Evolutionary conservation across 2,329 filamentous ascomycete species (phyloP).

Genomic region (Xylariaceae sp.): DNA sequence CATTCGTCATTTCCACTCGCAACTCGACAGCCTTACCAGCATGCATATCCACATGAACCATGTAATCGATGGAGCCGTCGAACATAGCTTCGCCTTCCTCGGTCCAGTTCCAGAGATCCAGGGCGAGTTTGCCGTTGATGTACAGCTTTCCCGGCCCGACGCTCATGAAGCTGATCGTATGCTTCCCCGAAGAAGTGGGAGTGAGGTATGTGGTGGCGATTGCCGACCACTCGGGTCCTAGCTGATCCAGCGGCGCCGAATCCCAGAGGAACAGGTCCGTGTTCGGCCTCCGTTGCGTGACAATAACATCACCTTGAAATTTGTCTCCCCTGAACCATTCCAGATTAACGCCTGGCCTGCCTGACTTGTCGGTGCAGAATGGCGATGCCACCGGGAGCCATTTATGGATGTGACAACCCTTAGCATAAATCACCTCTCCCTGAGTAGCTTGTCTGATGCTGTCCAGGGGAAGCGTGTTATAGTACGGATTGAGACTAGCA

Average conservation of each 20-base stretch:
- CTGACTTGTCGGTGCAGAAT: conserved; percentile 53
- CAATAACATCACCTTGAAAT: conserved; percentile 54
- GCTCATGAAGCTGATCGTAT: conserved; percentile 64
- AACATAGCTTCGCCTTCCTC: conserved; percentile 69
- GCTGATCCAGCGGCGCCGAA: conserved; percentile 56
- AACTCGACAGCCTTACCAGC: conserved; percentile 58
- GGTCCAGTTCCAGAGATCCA: conserved; percentile 67
- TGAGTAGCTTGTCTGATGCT: conserved; percentile 54
- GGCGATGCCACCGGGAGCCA: conserved; percentile 61
- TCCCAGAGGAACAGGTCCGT: conserved; percentile 69
- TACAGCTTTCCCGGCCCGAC: conserved; percentile 61
- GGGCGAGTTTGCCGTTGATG: conserved; percentile 54
- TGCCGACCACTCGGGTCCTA: conserved; percentile 62
- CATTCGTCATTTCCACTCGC: conserved; percentile 62
- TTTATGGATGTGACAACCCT: conserved; percentile 61
- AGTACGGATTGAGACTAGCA: conserved; percentile 65
- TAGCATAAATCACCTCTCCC: conserved; percentile 55
- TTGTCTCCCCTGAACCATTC: conserved; percentile 63
- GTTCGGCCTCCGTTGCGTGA: conserved; percentile 56
- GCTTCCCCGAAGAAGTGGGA: conserved; percentile 54
- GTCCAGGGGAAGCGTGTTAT: conserved; percentile 60
- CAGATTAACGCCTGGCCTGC: conserved; percentile 57
- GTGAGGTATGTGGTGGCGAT: conserved; percentile 58
- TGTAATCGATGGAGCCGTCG: conserved; percentile 61
- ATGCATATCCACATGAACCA: conserved; percentile 57